These are phyloP conservation scores for Tolypocladium guangdongense DNA, from an alignment of 2,329 filamentous ascomycete genomes.

Conservation along the genomic window DNA sequence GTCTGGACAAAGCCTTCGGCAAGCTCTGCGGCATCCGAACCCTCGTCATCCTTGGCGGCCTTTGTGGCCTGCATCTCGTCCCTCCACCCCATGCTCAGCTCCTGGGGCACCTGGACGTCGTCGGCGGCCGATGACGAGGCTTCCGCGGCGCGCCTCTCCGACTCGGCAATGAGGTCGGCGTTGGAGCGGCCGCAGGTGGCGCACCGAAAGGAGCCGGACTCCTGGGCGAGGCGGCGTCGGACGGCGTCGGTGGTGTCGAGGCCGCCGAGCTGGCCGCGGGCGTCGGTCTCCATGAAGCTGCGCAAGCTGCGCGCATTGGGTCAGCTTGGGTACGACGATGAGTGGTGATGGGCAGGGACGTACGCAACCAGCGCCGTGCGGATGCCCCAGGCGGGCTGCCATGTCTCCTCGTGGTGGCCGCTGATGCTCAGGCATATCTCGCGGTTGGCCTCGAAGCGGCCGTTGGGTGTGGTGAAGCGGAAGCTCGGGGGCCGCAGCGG, in stretches of 20 bases:
- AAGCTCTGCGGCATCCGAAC: slow-evolving; percentile 34
- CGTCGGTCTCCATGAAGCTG: slow-evolving; percentile 87
- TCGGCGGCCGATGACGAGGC: slow-evolving; percentile 17
- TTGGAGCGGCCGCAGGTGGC: slow-evolving; percentile 60
- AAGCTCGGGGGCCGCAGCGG: slow-evolving; percentile 90
- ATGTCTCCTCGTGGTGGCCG: slow-evolving; percentile 94
- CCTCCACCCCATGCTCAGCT: slow-evolving; percentile 57
- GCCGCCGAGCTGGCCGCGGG: slow-evolving; percentile 80
- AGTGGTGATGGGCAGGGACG: slow-evolving; percentile 2
- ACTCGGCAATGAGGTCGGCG: slow-evolving; percentile 61
- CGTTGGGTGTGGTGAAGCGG: slow-evolving; percentile 84
- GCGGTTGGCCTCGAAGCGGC: slow-evolving; percentile 89
- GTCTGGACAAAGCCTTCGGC: slow-evolving; percentile 50
- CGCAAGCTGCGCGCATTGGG: slow-evolving; percentile 40
- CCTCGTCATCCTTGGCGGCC: slow-evolving; percentile 13
- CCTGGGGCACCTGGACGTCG: slow-evolving; percentile 40
- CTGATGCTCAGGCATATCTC: slow-evolving; percentile 94
- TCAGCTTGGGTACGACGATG: not conserved
- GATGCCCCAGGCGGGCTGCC: slow-evolving; percentile 97
- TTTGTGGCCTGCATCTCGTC: slow-evolving; percentile 50
- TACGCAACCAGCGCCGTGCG: slow-evolving; percentile 69
- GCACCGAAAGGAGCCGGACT: slow-evolving; percentile 59
- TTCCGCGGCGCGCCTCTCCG: slow-evolving; percentile 44
- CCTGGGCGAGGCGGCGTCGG: slow-evolving; percentile 56
- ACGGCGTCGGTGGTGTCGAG: slow-evolving; percentile 64